phyloP scores from a whole-genome alignment of 495 filamentous ascomycete genomes.

The Penicillium angulare region DNA sequence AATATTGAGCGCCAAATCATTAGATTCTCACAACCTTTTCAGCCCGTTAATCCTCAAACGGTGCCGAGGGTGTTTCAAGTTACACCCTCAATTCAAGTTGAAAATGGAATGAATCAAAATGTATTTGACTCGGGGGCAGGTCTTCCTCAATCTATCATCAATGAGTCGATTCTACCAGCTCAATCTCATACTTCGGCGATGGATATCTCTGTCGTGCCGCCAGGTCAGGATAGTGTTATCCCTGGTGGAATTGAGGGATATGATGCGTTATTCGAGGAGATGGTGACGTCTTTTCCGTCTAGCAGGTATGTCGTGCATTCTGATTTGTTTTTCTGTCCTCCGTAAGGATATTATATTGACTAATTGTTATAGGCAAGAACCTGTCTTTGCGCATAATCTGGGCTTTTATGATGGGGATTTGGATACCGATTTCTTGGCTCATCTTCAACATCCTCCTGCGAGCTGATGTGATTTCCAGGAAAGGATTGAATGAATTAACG shows the following conservation, averaged over 20 bases:
- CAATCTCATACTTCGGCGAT: not conserved
- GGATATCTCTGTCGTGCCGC: not conserved
- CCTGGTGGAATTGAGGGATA: constrained; percentile 14
- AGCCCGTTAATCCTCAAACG: not conserved
- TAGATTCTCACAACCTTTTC: not conserved
- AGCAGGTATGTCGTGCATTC: constrained; percentile 8
- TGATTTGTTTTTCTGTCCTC: not conserved
- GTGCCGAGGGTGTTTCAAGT: not conserved
- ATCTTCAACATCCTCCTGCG: constrained; percentile 14
- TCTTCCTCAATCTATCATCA: not conserved
- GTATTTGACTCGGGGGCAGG: no score
- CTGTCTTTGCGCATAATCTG: constrained; percentile 27
- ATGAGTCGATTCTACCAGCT: not conserved
- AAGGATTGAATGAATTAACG: no score
- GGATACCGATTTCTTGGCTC: constrained; percentile 24
- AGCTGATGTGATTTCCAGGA: no score
- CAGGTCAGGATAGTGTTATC: not conserved
- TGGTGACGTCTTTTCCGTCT: constrained; percentile 16
- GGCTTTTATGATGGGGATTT: constrained; percentile 27
- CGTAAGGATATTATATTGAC: no score
- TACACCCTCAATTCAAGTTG: not conserved
- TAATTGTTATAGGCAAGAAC: constrained; percentile 14
- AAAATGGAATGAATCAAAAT: not conserved
- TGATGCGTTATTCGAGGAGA: constrained; percentile 24
- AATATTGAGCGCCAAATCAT: not conserved